These are phyloP conservation scores for Chrysanthemum makinoi DNA, from an alignment of 129 eudicot species.

Conservation along the genomic window DNA sequence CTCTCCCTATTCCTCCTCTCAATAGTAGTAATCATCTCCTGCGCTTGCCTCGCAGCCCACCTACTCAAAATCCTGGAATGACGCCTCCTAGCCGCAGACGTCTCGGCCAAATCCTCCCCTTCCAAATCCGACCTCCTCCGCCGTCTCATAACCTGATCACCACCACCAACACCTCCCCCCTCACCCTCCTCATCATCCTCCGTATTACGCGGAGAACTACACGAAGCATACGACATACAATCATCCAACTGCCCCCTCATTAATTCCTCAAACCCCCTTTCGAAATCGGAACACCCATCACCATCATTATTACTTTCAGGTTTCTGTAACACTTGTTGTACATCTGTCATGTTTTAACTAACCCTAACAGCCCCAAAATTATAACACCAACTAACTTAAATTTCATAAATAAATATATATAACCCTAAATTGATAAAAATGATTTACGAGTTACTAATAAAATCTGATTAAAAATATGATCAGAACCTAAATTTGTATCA, in stretches of 20 bases:
- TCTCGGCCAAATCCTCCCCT: slow-evolving; percentile 94
- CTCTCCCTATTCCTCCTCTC: slow-evolving; percentile 95
- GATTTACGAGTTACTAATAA: slow-evolving; percentile 10
- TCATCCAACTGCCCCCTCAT: slow-evolving; percentile 92
- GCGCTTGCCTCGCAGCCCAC: slow-evolving; percentile 97
- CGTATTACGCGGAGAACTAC: slow-evolving; percentile 69
- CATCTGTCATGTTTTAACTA: slow-evolving; percentile 61
- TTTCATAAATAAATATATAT: not conserved
- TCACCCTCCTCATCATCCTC: slow-evolving; percentile 78
- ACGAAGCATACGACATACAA: slow-evolving; percentile 88
- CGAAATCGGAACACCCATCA: slow-evolving; percentile 54
- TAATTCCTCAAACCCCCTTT: slow-evolving; percentile 81
- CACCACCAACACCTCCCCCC: slow-evolving; percentile 21
- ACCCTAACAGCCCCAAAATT: slow-evolving; percentile 24
- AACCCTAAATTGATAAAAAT: slow-evolving; percentile 31
- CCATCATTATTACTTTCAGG: slow-evolving; percentile 48
- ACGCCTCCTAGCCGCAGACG: slow-evolving; percentile 92
- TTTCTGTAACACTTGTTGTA: slow-evolving; percentile 71
- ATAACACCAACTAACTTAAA: not conserved
- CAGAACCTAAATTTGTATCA: slow-evolving; percentile 20
- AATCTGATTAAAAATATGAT: slow-evolving; percentile 30
- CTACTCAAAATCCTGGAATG: slow-evolving; percentile 81
- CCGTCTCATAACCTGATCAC: slow-evolving; percentile 82
- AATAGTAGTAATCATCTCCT: slow-evolving; percentile 93
- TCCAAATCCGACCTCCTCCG: slow-evolving; percentile 96